Evolutionary conservation across 352 stramenopile genomes (phyloP), one percentile per base, ranked within the genome.

Genomic region (Blastocystis sp.): DNA sequence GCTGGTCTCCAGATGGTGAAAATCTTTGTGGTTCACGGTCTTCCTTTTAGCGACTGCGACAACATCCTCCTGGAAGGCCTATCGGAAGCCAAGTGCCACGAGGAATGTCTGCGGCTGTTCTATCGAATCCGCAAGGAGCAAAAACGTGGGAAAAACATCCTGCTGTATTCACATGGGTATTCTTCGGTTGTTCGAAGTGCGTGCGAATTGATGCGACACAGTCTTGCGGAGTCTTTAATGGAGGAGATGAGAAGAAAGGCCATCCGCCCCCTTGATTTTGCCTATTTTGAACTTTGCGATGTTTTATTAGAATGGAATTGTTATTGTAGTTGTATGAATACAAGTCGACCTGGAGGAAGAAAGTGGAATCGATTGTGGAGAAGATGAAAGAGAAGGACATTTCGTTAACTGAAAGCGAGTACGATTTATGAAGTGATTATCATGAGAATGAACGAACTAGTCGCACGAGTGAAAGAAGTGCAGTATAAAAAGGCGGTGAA

Each of bases 1-100:
- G 43, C 73, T 11, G 73, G 73, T 34, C 59, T 85, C 13, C 73
- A 65, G 6, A 66, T 85, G 37, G 73, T 85, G 20, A 56, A 62
- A 30, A 26, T 66, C 30, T 85, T 68, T 45, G 47, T 85, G 13
- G 9, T 69, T 2, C 37, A 62, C 3, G 73, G 73, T 18, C 8
- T 68, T 68, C 53, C 13, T 11, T 85, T 45, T 9, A 85, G 54
- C 50, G 34, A 64, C 24, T 64, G 50, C 6, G 63, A 68, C 26
- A 85, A 85, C 50, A 66, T 85, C n/a, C 73, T 85, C 11, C 47
- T 85, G 8, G 73, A 85, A 65, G 73, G 73, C 41, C 73, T 85
- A 20, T 85, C 73, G 9, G 73, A 85, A 45, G 73, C 43, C 8
- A 65, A 65, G 9, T 85, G 63, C 56, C 41, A 85, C 30, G 73